These are phyloP conservation scores for Zygoascus tannicola DNA, from an alignment of 805 yeast species.

Conservation along the genomic window DNA sequence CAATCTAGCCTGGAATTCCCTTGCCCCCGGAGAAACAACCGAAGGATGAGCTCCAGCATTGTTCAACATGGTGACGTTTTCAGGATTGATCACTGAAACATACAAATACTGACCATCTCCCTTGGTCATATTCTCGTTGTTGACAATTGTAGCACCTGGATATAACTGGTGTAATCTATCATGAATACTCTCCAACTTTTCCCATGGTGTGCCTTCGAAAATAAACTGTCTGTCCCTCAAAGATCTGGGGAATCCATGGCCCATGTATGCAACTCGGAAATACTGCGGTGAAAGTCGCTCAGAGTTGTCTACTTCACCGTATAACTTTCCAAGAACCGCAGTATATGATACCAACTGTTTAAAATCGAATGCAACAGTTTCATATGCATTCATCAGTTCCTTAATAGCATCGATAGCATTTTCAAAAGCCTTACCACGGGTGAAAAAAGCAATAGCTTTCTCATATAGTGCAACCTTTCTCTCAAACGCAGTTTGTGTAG, in stretches of 20 bases:
- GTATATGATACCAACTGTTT: constrained; percentile 66
- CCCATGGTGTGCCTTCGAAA: constrained; percentile 81
- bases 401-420: constrained; percentile 72
- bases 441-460: constrained; percentile 59
- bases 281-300: constrained; percentile 70
- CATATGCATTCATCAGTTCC: constrained; percentile 68
- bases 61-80: constrained; percentile 12
- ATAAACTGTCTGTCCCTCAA: constrained; percentile 69
- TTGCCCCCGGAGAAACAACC: constrained; percentile 39
- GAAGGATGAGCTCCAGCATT: constrained; percentile 27
- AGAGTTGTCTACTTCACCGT: constrained; percentile 52
- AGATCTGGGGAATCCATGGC: constrained; percentile 74
- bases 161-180: constrained; percentile 63
- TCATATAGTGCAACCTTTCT: constrained; percentile 66
- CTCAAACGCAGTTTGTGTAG: constrained; percentile 72
- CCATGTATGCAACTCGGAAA: constrained; percentile 72
- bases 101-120: constrained; percentile 67
- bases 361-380: constrained; percentile 62
- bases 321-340: constrained; percentile 57
- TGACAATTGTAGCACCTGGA: constrained; percentile 71
- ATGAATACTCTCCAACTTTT: constrained; percentile 75
- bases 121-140: constrained; percentile 47
- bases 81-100: constrained; percentile 65
- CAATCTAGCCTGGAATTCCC: constrained; percentile 67
- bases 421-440: constrained; percentile 64